Evolutionary conservation across 2,329 filamentous ascomycete species (phyloP).

Genomic region (Cordyceps militaris): DNA sequence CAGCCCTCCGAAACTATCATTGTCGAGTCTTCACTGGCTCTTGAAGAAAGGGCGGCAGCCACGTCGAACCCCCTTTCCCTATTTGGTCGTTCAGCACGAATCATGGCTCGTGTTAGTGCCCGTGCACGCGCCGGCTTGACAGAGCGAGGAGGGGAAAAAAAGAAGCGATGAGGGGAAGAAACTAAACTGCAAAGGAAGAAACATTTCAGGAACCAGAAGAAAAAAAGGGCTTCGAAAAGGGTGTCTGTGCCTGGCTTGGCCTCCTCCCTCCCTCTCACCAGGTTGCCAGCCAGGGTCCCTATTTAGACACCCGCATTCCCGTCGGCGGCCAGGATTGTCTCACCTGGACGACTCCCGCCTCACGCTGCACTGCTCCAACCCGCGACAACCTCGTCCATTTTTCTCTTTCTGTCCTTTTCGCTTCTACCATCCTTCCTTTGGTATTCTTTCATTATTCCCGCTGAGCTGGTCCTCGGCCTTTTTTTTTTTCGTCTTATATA

Average conservation of each 20-base stretch:
- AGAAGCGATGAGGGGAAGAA: neutral
- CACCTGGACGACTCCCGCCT: constrained; percentile 3
- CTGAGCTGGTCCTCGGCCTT: constrained; percentile 3
- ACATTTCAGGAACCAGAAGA: neutral
- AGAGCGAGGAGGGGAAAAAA: neutral
- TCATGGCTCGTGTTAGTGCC: no score
- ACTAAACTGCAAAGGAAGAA: neutral
- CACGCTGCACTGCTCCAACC: constrained; percentile 1
- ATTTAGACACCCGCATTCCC: constrained; percentile 19
- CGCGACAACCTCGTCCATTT: neutral
- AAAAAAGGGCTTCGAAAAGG: neutral
- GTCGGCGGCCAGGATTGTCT: constrained; percentile 5
- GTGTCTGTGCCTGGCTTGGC: neutral
- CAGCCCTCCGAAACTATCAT: neutral
- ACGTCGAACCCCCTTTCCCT: no score
- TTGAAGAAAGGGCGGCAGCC: no score
- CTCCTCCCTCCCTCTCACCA: no score
- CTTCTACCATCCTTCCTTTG: constrained; percentile 12
- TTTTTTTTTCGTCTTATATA: neutral
- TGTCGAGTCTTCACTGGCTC: neutral
- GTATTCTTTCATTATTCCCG: neutral
- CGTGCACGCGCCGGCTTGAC: neutral
- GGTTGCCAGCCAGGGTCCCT: no score
- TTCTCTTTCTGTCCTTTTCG: neutral
- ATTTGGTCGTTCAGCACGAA: no score